Evolutionary conservation across 2,329 filamentous ascomycete genomes (phyloP).

Genomic region (Myotisia sp.): DNA sequence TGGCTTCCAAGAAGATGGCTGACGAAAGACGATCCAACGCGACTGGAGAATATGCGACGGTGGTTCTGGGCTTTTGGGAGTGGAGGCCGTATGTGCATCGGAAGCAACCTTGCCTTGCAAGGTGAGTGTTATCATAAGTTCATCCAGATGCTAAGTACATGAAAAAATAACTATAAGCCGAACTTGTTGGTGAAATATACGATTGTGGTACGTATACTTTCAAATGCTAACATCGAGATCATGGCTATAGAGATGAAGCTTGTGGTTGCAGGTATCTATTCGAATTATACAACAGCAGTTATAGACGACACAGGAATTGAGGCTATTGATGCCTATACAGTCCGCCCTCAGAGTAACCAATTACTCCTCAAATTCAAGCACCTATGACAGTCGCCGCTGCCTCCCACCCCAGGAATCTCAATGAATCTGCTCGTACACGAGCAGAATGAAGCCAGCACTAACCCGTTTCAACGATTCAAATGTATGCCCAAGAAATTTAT

Average conservation of each 20-base stretch:
- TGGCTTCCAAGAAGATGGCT: constrained; percentile 39
- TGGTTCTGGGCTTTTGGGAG: constrained; percentile 41
- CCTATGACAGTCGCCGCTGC: no score
- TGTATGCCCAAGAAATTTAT: neutral
- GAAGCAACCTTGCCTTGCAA: constrained; percentile 35
- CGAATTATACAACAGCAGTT: constrained; percentile 47
- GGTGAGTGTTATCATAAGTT: constrained; percentile 17
- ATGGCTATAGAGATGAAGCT: constrained; percentile 53
- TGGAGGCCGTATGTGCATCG: constrained; percentile 37
- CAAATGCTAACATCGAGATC: constrained; percentile 4
- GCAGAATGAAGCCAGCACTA: no score
- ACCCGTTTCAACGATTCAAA: neutral
- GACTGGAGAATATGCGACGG: constrained; percentile 31
- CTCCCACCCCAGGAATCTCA: no score
- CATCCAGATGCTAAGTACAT: no score
- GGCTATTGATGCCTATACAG: constrained; percentile 51
- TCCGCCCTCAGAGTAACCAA: constrained; percentile 43
- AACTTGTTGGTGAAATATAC: no score
- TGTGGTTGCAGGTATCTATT: constrained; percentile 55
- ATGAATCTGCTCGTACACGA: no score
- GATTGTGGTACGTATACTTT: neutral
- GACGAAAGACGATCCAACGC: constrained; percentile 21
- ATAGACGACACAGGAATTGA: constrained; percentile 51
- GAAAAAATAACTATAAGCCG: no score
- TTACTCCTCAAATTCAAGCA: constrained; percentile 44